phyloP scores from a whole-genome alignment of 495 filamentous ascomycete species.

The Talaromyces ruber region DNA sequence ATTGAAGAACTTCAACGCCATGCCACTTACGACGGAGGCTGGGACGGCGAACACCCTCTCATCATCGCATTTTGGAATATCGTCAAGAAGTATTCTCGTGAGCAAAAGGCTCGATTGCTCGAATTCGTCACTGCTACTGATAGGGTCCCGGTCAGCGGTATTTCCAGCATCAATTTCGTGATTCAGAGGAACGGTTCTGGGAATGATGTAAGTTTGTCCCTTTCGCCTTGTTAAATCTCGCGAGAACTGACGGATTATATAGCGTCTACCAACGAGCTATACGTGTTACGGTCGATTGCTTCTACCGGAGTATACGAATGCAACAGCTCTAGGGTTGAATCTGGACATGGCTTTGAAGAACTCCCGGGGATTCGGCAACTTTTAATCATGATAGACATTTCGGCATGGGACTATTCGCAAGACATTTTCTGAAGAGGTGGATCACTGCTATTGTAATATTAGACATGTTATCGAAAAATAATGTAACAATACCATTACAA shows the following conservation, averaged over 20 bases:
- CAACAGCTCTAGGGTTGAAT: conserved; percentile 61
- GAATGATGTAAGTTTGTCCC: conserved; percentile 32
- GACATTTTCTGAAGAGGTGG: neutral
- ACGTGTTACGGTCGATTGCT: conserved; percentile 87
- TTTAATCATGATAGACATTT: neutral
- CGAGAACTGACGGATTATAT: neutral
- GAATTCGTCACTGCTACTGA: conserved; percentile 95
- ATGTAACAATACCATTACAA: neutral
- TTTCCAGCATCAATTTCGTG: conserved; percentile 69
- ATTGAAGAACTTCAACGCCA: conserved; percentile 58
- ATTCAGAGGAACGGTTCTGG: conserved; percentile 72
- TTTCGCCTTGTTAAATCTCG: neutral
- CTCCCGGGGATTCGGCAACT: conserved; percentile 78
- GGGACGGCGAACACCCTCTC: conserved; percentile 53
- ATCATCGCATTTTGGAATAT: conserved; percentile 80
- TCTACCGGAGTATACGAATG: conserved; percentile 70
- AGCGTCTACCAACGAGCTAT: conserved; percentile 68
- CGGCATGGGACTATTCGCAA: neutral
- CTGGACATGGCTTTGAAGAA: conserved; percentile 78
- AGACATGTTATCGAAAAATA: neutral
- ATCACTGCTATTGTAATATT: neutral
- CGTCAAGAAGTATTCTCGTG: conserved; percentile 51
- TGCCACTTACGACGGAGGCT: conserved; percentile 71
- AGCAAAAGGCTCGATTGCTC: conserved; percentile 64
- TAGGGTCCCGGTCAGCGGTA: conserved; percentile 77